These are phyloP conservation scores for Colletotrichum coccodes DNA, from an alignment of 2,329 filamentous ascomycete genomes.

Conservation along the genomic window DNA sequence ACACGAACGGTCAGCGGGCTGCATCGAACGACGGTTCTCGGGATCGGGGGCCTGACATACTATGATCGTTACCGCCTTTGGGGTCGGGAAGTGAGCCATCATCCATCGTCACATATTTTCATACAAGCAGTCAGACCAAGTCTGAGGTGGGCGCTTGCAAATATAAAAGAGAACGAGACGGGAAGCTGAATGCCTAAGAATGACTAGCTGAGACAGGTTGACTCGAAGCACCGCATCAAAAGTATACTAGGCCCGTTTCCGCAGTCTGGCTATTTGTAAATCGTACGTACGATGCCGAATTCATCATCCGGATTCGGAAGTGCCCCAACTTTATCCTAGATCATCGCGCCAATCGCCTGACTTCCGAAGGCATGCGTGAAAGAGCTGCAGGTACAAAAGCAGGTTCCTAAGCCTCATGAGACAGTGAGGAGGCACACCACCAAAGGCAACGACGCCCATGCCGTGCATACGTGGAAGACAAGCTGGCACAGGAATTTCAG, in stretches of 20 bases:
- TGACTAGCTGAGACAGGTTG: conserved; percentile 17
- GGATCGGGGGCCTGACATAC: not conserved
- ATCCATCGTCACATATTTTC: conserved; percentile 22
- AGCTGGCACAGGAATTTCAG: not conserved
- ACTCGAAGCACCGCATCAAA: conserved; percentile 4
- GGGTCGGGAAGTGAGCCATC: conserved; percentile 30
- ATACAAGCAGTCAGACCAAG: not conserved
- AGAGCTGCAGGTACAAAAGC: not conserved
- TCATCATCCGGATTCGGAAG: conserved; percentile 29
- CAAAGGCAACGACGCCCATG: not conserved
- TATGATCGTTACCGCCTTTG: conserved; percentile 32
- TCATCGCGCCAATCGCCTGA: not conserved
- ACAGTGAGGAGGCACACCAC: not conserved
- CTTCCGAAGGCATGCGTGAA: not conserved
- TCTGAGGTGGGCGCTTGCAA: not conserved
- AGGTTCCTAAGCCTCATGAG: not conserved
- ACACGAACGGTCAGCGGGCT: not conserved
- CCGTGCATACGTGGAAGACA: not conserved
- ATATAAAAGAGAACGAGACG: conserved; percentile 7
- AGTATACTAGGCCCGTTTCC: conserved; percentile 13
- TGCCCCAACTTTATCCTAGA: not conserved
- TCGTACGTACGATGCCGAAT: conserved; percentile 10
- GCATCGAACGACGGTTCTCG: not conserved
- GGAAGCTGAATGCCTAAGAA: conserved; percentile 5
- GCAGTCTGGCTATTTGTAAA: not conserved